Base-by-base conservation (phyloP, 1,284 basidiomycete genomes). In the Moesziomyces globuligerus region DNA sequence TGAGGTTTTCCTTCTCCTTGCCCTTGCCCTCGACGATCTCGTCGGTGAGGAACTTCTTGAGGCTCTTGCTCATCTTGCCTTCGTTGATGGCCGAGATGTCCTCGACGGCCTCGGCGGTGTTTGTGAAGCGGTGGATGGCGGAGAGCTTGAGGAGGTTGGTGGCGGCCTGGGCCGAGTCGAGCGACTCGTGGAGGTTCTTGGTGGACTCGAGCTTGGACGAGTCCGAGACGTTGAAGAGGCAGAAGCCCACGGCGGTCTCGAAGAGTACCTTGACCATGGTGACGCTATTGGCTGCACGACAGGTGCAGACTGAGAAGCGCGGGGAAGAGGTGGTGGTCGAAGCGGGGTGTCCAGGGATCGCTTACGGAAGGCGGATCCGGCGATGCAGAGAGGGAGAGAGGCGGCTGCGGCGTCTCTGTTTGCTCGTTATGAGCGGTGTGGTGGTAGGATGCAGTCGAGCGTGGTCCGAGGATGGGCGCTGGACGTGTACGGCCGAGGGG, bases 71-170 rank as follows among this genome's bases (percentile, higher is more conserved):
- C 48, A 98, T 84, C 85, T 96, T 94, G 70, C 94, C 94, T 51
- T 91, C 90, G 82, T 95, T 93, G 44, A 98, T 85, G 13, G 94
- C 90, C 28, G 93, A 92, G 76, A 98, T 90, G 83, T 98, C 95
- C 84, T 98, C 94, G n/a, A 98, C 95, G n/a, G 96, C 95, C 21
- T 90, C 90, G 25, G 93, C 96, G 10, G 95, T 98, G 44, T 93
- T 95, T 34, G 91, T 91, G 85, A 98, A 98, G 53, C 93, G 91
- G 85, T 98, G 95, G 57, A 98, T 87, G 39, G 93, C 92, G 83
- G 95, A 93, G 58, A 98, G 86, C 85, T 97, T 96, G 51, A 79
- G 64, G 20, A 77, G 86, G 86, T 91, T 93, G 85, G 89, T 94
- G 56, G 95, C 94, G 81, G 86, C 87, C 84, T 94, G 92, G 48